Percentiles rank a stretch among this genome's conserved stretches.
These are phyloP conservation scores for Boletellus deceptivus DNA, from an alignment of 1,284 basidiomycete genomes.

Conservation along the genomic window DNA sequence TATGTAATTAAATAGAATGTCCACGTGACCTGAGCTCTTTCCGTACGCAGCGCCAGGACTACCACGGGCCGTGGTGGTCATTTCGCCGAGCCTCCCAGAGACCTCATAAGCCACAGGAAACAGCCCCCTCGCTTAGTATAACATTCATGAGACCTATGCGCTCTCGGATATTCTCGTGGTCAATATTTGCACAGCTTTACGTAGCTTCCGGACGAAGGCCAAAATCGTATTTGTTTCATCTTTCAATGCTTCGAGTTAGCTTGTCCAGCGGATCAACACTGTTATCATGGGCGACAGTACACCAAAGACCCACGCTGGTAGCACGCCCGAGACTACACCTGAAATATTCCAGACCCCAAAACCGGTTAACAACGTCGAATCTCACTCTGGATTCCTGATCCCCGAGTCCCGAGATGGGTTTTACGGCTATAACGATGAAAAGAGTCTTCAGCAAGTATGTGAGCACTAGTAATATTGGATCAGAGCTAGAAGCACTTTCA, in stretches of 20 bases:
- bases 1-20: conserved; percentile 1
- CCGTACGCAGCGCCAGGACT: too few relatives aligned
- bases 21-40: too few relatives aligned
- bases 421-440: conserved; percentile 76
- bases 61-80: too few relatives aligned
- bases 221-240: not conserved
- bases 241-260: conserved; percentile 7
- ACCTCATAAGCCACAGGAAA: too few relatives aligned
- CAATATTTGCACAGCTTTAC: not conserved
- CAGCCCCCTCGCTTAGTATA: too few relatives aligned
- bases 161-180: too few relatives aligned
- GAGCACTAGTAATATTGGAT: not conserved
- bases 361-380: conserved; percentile 16
- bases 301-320: not conserved
- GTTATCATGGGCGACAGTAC: conserved; percentile 15
- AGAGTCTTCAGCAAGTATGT: conserved; percentile 67
- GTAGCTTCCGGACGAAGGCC: not conserved
- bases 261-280: not conserved
- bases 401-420: conserved; percentile 66
- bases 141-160: too few relatives aligned
- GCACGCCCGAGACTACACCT: not conserved
- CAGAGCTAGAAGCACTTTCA: conserved; percentile 27
- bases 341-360: not conserved
- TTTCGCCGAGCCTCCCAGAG: too few relatives aligned
- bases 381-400: conserved; percentile 41